Evolutionary conservation across 768 basidiomycete species (phyloP).

Genomic region (Hirschioporus abietinus): DNA sequence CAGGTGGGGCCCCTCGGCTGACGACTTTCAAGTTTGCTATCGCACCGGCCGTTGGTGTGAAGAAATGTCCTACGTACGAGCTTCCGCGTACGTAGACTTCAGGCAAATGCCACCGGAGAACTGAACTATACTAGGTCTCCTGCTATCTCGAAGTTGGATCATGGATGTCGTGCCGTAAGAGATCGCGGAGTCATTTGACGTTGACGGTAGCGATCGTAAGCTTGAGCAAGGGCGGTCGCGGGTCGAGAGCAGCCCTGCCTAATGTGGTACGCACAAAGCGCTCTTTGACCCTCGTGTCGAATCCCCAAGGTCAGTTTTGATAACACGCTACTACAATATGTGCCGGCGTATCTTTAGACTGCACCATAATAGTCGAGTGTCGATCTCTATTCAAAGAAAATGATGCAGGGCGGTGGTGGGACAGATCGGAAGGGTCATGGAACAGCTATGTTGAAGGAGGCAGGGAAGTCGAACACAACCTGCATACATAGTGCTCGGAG

Average conservation of each 20-base stretch:
- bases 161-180: slow-evolving; percentile 1
- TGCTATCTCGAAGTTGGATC: not conserved
- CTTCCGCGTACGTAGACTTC: not conserved
- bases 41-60: not conserved
- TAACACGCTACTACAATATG: too few species aligned
- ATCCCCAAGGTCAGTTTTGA: not conserved
- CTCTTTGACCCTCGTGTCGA: not conserved
- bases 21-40: not conserved
- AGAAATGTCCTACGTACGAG: not conserved
- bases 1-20: not conserved
- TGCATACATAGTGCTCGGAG: not conserved
- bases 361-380: not conserved
- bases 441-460: not conserved
- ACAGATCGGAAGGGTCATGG: not conserved
- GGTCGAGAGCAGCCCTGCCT: not conserved
- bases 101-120: not conserved
- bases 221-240: too few species aligned
- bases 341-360: not conserved
- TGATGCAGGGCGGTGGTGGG: not conserved
- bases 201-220: not conserved
- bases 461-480: not conserved
- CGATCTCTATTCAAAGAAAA: not conserved
- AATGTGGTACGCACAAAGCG: not conserved
- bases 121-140: not conserved
- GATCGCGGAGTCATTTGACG: not conserved